Base-by-base conservation (phyloP, 176 grass and related monocot genomes). In the Bolboschoenus planiculmis region DNA sequence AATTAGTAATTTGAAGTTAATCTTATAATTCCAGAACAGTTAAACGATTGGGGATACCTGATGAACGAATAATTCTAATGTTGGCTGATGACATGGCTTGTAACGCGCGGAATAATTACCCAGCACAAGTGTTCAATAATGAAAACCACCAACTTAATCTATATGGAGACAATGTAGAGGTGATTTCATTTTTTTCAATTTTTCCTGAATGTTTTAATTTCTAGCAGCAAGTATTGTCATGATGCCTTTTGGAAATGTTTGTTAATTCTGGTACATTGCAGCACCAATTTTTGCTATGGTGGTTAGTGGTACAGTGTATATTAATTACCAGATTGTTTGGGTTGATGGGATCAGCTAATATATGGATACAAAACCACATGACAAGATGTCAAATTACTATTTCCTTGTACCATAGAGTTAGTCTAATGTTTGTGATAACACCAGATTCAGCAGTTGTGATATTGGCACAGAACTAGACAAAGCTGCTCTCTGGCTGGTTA, bases 81-180 rank as follows among this genome's bases (percentile, higher is more conserved):
- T 82, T 99, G 82, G 96, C 93, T 15, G 96, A 99, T 79, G 96
- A 99, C 75, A 99, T 99, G 89, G 96, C 91, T 53, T 95, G 96
- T 79, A 99, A 99, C 72, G 78, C 93, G 14, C 90, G 96, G 85
- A 99, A 95, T 78, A 99, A 85, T 75, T 95, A 91, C 83, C 96
- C 96, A 87, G 96, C 96, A 34, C 96, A 95, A 86, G 96, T 99
- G 77, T 99, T 99, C 82, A 99, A 99, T 80, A 95, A 99, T 85
- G 96, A 93, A 85, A 99, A 99, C 85, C 96, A 99, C 80, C 93
- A 95, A 84, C 85, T 99, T 65, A 99, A 99, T 85, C 79, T 99
- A 14, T 99, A 99, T 58, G 96, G 91, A 21, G 89, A 99, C 79
- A 99, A 95, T 61, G 93, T 99, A 46, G 96, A 99, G 90, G 96